Base-by-base conservation (phyloP, 1,284 basidiomycete species). In the Fistulinella cinereoalba region DNA sequence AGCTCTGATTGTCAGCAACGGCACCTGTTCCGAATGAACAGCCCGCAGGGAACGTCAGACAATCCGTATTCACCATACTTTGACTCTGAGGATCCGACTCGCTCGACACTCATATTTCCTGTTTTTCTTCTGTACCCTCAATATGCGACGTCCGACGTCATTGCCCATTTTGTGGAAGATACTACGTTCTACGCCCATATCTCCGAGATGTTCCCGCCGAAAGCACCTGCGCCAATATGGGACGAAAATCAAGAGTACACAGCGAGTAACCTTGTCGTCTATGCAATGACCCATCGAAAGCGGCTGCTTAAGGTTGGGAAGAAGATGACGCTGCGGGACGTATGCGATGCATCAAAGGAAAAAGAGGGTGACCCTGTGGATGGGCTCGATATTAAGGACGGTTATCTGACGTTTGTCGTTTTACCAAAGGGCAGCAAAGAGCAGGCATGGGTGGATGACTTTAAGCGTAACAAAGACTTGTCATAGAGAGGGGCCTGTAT, bases 81-180 rank as follows among this genome's bases (percentile, higher is more conserved):
- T 68, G 86, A 81, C 61, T 58, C 77, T 40, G 71, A 81, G 58
- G 73, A 87, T 70, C 62, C 81, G 25, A 75, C 73, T 16, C 62
- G 68, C 40, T 65, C 64, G 36, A 79, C 88, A 0, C 70, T 98
- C 42, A 72, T 96, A 49, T 73, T 97, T 61, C 94, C 96, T 5
- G 84, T 90, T 18, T 90, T 97, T 71, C 85, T 98, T 66, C 76
- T 97, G 50, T 97, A 98, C 66, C 97, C 97, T 2, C 85, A 92
- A 66, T 76, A 95, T 59, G 80, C 85, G 24, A 91, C 83, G 21
- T 90, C 92, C 40, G 95, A 99, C 69, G 76, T 95, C 49, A 89
- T 97, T 56, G 76, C 87, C 12, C 77, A 86, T 46, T 97, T 94
- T 70, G 79, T 86, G 57, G 94, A 97, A 66, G 80, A 88, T 54